Evolutionary conservation across 768 basidiomycete species (phyloP).

Genomic region (Obba rivulosa): DNA sequence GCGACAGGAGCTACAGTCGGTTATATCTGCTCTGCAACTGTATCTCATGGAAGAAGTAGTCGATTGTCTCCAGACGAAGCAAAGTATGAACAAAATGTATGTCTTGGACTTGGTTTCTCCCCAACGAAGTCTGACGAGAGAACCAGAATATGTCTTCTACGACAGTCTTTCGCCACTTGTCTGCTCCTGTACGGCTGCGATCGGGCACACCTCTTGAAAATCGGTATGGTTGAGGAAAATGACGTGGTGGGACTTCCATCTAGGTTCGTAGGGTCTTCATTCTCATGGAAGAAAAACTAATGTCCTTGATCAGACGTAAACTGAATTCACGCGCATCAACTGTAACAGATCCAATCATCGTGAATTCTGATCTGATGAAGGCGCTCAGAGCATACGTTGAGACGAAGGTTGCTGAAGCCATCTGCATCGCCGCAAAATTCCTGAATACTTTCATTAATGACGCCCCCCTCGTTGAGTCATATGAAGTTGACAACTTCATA

Average conservation of each 20-base stretch:
- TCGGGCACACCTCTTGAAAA: slow-evolving; percentile 36
- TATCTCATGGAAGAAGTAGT: slow-evolving; percentile 37
- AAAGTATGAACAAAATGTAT: slow-evolving; percentile 33
- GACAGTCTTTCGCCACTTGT: slow-evolving; percentile 55
- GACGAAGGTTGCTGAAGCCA: slow-evolving; percentile 42
- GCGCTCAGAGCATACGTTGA: slow-evolving; percentile 47
- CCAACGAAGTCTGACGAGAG: neutral
- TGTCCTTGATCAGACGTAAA: slow-evolving; percentile 38
- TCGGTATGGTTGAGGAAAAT: slow-evolving; percentile 41
- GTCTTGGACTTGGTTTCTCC: slow-evolving; percentile 11
- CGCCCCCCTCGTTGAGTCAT: slow-evolving; percentile 53
- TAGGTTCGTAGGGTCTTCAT: slow-evolving; percentile 38
- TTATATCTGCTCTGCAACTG: slow-evolving; percentile 45
- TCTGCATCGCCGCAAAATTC: slow-evolving; percentile 55
- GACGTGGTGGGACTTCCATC: slow-evolving; percentile 51
- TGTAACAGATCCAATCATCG: slow-evolving; percentile 52
- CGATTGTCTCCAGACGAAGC: slow-evolving; percentile 27
- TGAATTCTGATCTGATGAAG: slow-evolving; percentile 53
- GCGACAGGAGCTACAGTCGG: slow-evolving; percentile 49
- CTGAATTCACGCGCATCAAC: slow-evolving; percentile 34
- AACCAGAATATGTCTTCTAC: slow-evolving; percentile 45
- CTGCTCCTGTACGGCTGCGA: slow-evolving; percentile 67
- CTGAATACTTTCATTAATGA: slow-evolving; percentile 54
- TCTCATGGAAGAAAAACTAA: neutral
- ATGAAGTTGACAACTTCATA: slow-evolving; percentile 72